Evolutionary conservation across 2,329 filamentous ascomycete species (phyloP).

Genomic region (Cercospora brassicicola): DNA sequence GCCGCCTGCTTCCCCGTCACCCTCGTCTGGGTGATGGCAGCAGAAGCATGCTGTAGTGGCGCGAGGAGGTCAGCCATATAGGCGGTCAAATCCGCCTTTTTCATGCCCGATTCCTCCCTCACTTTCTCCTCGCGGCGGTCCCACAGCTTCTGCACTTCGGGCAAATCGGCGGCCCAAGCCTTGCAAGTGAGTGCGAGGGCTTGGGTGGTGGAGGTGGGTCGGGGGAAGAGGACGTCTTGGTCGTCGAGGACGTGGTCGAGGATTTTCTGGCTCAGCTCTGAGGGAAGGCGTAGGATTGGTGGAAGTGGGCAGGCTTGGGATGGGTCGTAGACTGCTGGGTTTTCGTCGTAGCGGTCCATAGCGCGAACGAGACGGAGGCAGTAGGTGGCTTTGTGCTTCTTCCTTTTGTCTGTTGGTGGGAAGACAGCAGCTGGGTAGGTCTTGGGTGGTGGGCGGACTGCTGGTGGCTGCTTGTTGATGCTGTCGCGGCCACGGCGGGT

Average conservation of each 20-base stretch:
- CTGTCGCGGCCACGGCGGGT: not conserved
- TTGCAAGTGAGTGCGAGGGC: slow-evolving; percentile 17
- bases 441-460: not conserved
- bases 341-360: slow-evolving; percentile 16
- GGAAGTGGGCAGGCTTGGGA: slow-evolving; percentile 1
- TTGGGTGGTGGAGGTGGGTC: slow-evolving; percentile 8
- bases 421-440: slow-evolving; percentile 5
- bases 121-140: slow-evolving; percentile 1
- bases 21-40: not conserved
- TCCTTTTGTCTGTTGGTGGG: slow-evolving; percentile 5
- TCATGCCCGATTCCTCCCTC: not conserved
- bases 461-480: slow-evolving; percentile 1
- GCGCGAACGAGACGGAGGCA: slow-evolving; percentile 17
- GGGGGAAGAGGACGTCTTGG: slow-evolving; percentile 13
- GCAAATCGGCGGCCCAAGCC: slow-evolving; percentile 14
- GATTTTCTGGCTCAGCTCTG: slow-evolving; percentile 21
- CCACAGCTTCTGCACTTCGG: slow-evolving; percentile 16
- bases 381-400: slow-evolving; percentile 12
- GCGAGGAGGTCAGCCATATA: not conserved
- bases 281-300: slow-evolving; percentile 16
- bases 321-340: slow-evolving; percentile 6
- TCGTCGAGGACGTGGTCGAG: slow-evolving; percentile 19
- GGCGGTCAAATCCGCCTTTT: not conserved
- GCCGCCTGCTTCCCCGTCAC: not conserved
- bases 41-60: not conserved